Evolutionary conservation across 805 yeast genomes (phyloP), one percentile per base, ranked within the genome.

Genomic region (Saccharomycopsis malanga): DNA sequence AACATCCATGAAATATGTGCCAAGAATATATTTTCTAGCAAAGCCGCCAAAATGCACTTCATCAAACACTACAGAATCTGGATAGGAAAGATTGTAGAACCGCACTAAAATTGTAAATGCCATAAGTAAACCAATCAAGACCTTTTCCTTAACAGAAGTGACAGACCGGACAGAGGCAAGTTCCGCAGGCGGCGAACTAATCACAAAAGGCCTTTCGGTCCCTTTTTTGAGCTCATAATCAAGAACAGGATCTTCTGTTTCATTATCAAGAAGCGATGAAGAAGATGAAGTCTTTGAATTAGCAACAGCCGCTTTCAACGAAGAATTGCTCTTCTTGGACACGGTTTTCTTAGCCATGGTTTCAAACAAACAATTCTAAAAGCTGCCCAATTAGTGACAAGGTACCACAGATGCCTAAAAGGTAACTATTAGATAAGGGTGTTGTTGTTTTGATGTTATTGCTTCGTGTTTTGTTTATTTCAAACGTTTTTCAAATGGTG

Each of bases 1-100:
- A 38, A 78, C 82, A 61, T 81, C 89, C 75, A 83, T 72, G 63
- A 83, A 83, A 59, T 70, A 83, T 15, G 64, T 63, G 17, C 87
- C 85, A 45, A 67, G 63, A 45, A 80, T 72, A 67, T 88, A 93
- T 64, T 85, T 80, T 49, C 82, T 74, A 27, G 96, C 95, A 67
- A 91, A 93, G n/a, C 94, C 94, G 48, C 98, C 98, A 58, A 93
- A 93, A 65, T 86, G 95, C 22, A 52, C 55, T 38, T 91, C 98
- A 63, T 88, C 96, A 55, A 86, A 86, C 10, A 91, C 95, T 32
- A 88, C 94, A 24, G 89, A 78, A 57, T 79, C 66, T 34, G 99
- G 99, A 53, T 67, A 60, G 23, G 74, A 68, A 49, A 93, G 68
- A 45, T 73, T 68, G 54, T 71, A 68, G 45, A 83, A 69, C 56